Evolutionary conservation across 2,329 filamentous ascomycete species (phyloP).

Genomic region (Chaetomium globosum): DNA sequence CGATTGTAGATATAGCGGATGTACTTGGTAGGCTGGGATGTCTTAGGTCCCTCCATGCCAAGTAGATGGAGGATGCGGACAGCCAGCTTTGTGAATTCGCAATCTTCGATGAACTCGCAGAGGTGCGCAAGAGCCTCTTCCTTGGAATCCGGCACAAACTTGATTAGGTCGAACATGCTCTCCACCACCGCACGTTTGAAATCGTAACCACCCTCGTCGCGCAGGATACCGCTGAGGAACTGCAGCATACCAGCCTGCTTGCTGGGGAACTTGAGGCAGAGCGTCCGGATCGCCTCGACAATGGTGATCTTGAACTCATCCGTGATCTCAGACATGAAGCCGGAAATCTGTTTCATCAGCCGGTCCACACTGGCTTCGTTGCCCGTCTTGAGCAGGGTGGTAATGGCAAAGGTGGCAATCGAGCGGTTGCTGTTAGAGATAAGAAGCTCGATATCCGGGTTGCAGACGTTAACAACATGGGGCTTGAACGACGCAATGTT

Average conservation of each 20-base stretch:
- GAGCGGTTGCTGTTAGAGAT: constrained; percentile 97
- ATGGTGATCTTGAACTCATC: constrained; percentile 99
- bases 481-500: constrained; percentile 97
- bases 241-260: constrained; percentile 98
- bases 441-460: constrained; percentile 93
- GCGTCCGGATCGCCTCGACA: constrained; percentile 92
- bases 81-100: constrained; percentile 96
- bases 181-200: constrained; percentile 98
- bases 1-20: constrained; percentile 99
- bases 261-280: constrained; percentile 95
- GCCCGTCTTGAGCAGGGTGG: constrained; percentile 94
- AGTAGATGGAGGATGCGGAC: constrained; percentile 93
- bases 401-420: constrained; percentile 97
- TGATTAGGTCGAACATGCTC: constrained; percentile 99
- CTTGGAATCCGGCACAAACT: constrained; percentile 90
- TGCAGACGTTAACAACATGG: constrained; percentile 86
- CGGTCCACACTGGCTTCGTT: constrained; percentile 97
- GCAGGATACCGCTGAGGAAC: constrained; percentile 94
- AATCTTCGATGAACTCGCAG: constrained; percentile 99
- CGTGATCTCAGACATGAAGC: constrained; percentile 98
- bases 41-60: constrained; percentile 92
- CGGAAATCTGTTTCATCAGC: constrained; percentile 96
- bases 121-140: constrained; percentile 86
- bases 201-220: constrained; percentile 96
- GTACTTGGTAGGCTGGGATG: constrained; percentile 94